Conservation (phyloP, 1,139 yeast species). For the Saccharomycopsis hybrid region DNA sequence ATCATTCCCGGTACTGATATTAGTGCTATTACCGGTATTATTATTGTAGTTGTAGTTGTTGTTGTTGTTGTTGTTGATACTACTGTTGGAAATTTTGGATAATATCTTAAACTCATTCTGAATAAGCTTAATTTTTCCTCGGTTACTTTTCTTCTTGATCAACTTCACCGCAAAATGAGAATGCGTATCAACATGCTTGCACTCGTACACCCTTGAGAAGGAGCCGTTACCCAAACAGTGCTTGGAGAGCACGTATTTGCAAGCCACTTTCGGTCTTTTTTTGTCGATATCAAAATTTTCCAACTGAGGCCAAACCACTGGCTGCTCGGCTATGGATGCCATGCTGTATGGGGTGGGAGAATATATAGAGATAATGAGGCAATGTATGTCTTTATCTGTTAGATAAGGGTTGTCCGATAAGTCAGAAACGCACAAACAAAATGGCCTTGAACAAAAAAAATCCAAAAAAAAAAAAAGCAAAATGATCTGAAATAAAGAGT, state of each 20-base stretch:
- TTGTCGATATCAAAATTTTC: constrained; percentile 5
- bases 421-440: too few species aligned
- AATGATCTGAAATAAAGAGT: not conserved
- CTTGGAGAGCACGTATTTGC: constrained; percentile 12
- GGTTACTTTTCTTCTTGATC: constrained; percentile 10
- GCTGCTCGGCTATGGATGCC: not conserved
- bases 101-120: constrained; percentile 52
- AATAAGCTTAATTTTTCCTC: constrained; percentile 25
- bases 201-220: constrained; percentile 18
- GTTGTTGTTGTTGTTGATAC: not conserved
- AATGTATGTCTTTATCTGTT: too few species aligned
- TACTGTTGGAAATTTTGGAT: constrained; percentile 32
- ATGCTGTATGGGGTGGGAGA: not conserved
- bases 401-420: too few species aligned
- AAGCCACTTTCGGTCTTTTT: constrained; percentile 1
- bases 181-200: constrained; percentile 11
- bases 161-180: constrained; percentile 16
- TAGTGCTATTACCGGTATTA: constrained; percentile 19
- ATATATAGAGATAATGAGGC: too few species aligned
- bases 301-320: constrained; percentile 11
- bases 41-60: not conserved
- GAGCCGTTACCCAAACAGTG: constrained; percentile 15
- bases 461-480: not conserved
- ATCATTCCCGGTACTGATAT: not conserved
- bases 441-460: not conserved